Evolutionary conservation across 352 stramenopile species (phyloP), one percentile per base, ranked within the genome.

Genomic region (Blastocystis hominis): DNA sequence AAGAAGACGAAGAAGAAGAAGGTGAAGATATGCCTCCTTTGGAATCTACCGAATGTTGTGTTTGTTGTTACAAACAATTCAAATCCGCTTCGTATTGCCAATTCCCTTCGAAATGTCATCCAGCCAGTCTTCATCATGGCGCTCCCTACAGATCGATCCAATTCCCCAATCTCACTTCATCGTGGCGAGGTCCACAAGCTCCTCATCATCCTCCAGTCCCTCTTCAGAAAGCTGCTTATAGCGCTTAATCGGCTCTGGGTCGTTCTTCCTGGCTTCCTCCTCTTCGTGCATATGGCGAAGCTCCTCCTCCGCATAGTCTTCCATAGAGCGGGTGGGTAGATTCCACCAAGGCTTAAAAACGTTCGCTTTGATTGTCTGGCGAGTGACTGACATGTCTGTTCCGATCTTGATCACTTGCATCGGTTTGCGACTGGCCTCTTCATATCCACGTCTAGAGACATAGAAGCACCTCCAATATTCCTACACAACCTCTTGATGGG

Each of bases 71-170:
- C 34, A 76, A 76, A 86, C 42, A 86, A 7, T 24, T 24, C 24
- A 76, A 75, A 86, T 86, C n/a, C 76, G 59, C 30, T 86, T 86
- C 5, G 76, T 86, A 36, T 86, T 86, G 34, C 76, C 76, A 75
- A 86, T 86, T 9, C 76, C 76, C 42, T 30, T 86, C 5, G 76
- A 72, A 44, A 76, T 72, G 46, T 68, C n/a, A 44, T 86, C 76
- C 63, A 76, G 24, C 76, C 56, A 75, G 47, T 86, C 76, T n/a
- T 86, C 76, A 34, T 76, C 30, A 30, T 86, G 59, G n/a, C 76
- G 20, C 6, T 86, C 76, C 6, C 76, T 86, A 86, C 24, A 9
- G 0, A 3, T 76, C 24, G 38, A 36, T 7, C 53, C 40, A 13
- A 10, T n/a, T 17, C 10, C 30, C 20, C 5, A 44, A 6, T 42